Evolutionary conservation across 345 rosid genomes (phyloP).

Genomic region (Rhodamnia argentea): DNA sequence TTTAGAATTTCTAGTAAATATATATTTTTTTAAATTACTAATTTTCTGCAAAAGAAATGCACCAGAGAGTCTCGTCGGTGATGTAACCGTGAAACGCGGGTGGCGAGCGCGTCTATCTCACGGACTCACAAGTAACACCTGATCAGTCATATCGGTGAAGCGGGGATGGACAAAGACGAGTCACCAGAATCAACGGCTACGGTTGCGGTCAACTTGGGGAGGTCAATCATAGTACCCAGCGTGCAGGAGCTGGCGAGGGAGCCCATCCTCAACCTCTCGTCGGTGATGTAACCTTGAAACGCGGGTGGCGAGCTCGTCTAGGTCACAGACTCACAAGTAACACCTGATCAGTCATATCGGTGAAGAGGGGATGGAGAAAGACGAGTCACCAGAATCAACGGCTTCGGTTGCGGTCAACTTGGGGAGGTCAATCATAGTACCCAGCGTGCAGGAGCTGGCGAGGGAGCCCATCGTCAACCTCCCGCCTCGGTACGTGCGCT

Average conservation of each 20-base stretch:
- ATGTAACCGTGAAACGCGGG: background rate
- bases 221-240: slow-evolving; percentile 34
- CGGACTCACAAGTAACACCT: background rate
- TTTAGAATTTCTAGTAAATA: too few species aligned
- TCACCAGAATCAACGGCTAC: background rate
- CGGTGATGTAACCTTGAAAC: background rate
- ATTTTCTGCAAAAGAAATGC: too few species aligned
- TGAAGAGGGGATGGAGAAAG: background rate
- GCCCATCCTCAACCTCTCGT: slow-evolving; percentile 21
- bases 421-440: slow-evolving; percentile 35
- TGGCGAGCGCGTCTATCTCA: background rate
- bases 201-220: slow-evolving; percentile 23
- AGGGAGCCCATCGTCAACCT: slow-evolving; percentile 15
- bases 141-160: background rate
- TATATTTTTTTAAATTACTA: too few species aligned
- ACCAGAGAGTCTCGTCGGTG: background rate
- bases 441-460: slow-evolving; percentile 36
- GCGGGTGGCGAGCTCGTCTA: background rate
- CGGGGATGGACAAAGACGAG: background rate
- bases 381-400: background rate
- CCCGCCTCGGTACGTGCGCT: slow-evolving; percentile 27
- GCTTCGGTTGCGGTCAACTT: slow-evolving; percentile 9
- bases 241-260: slow-evolving; percentile 33
- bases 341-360: background rate
- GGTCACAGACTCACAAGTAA: background rate